A percentile compares a stretch with the other conserved stretches of the same genome.
These are phyloP conservation scores for Metarhizium guizhouense DNA, from an alignment of 2,329 filamentous ascomycete species.

Conservation along the genomic window DNA sequence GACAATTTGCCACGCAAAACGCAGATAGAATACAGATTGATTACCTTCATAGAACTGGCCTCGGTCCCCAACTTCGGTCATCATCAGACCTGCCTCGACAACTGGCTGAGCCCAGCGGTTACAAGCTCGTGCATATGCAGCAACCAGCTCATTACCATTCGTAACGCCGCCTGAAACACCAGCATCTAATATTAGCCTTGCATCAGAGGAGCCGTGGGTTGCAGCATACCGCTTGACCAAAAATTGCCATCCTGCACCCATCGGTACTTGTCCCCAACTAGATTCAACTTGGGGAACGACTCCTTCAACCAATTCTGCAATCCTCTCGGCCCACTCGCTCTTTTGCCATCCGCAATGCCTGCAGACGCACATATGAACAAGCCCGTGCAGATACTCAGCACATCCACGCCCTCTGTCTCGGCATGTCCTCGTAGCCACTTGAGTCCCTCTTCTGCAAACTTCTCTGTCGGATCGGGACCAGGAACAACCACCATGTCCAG, in stretches of 20 bases:
- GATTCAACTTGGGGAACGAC: constrained; percentile 29
- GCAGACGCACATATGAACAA: constrained; percentile 38
- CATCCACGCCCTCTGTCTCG: constrained; percentile 29
- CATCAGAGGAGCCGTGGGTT: background rate
- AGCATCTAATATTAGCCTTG: background rate
- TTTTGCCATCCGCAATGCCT: constrained; percentile 36
- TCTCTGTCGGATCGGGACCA: constrained; percentile 33
- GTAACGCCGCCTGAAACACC: constrained; percentile 38
- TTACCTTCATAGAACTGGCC: constrained; percentile 32
- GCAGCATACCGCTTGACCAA: constrained; percentile 43
- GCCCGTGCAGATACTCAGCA: constrained; percentile 44
- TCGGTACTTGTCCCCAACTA: constrained; percentile 36
- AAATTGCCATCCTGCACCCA: constrained; percentile 45
- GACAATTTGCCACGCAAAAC: constrained; percentile 28
- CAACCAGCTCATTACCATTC: constrained; percentile 47
- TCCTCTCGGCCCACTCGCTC: constrained; percentile 36
- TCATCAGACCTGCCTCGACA: constrained; percentile 32
- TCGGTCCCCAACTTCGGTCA: constrained; percentile 42
- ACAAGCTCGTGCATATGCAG: constrained; percentile 37
- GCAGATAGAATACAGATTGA: constrained; percentile 22
- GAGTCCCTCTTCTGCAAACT: constrained; percentile 24
- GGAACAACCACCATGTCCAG: constrained; percentile 43
- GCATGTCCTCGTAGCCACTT: constrained; percentile 35
- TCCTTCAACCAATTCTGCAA: constrained; percentile 30
- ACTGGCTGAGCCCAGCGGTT: constrained; percentile 33